A percentile compares a stretch with the other conserved stretches of the same genome.
phyloP scores from a whole-genome alignment of 140 eudicot genomes.

The Oenanthe javanica region DNA sequence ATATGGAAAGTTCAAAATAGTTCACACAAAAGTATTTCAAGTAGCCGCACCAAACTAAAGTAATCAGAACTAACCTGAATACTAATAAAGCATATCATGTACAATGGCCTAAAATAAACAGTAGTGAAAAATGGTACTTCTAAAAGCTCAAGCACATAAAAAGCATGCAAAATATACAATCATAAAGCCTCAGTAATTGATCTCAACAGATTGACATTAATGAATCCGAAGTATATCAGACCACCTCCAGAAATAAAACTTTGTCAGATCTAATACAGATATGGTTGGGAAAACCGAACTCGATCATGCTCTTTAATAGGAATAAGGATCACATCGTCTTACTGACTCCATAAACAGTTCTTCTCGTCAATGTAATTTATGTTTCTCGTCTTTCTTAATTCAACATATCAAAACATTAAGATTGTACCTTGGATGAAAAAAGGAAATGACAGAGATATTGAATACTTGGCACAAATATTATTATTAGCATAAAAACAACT shows the following conservation, averaged over 20 bases:
- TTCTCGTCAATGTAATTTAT: background rate
- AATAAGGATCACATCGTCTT: background rate
- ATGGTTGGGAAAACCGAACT: background rate
- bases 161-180: background rate
- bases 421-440: background rate
- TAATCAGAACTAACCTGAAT: background rate
- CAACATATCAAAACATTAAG: background rate
- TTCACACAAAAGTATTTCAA: background rate
- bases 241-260: background rate
- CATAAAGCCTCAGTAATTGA: background rate
- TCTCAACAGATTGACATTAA: background rate
- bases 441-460: background rate
- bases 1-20: conserved; percentile 1
- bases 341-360: background rate
- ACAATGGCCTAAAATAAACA: background rate
- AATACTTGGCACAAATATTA: background rate
- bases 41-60: background rate
- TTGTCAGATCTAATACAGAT: background rate
- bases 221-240: background rate
- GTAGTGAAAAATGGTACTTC: background rate
- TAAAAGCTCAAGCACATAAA: background rate
- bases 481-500: background rate
- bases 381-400: background rate
- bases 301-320: background rate
- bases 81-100: background rate